A percentile compares a stretch with the other conserved stretches of the same genome.
Evolutionary conservation across 768 basidiomycete species (phyloP).

Genomic region (Leccinum olivaceopallidum): DNA sequence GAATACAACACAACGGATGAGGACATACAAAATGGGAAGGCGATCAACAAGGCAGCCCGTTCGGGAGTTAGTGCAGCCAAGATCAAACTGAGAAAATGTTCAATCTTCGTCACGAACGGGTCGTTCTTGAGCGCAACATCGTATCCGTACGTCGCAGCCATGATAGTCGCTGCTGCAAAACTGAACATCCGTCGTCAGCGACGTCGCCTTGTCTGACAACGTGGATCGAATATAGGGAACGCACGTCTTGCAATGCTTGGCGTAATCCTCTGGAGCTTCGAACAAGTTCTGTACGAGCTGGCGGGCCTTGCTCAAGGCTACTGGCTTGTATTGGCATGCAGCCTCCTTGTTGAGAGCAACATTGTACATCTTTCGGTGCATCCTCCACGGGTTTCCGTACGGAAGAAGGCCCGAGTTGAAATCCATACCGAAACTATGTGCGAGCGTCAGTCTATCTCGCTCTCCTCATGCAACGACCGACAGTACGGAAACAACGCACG

Average conservation of each 20-base stretch:
- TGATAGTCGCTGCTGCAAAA: conserved; percentile 23
- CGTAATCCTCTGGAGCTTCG: conserved; percentile 14
- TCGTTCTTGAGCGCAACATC: conserved; percentile 26
- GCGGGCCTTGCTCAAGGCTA: conserved; percentile 19
- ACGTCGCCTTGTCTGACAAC: not conserved
- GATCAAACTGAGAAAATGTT: conserved; percentile 15
- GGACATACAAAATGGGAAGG: conserved; percentile 30
- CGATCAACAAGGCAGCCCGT: conserved; percentile 19
- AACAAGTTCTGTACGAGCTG: conserved; percentile 28
- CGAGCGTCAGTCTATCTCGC: not conserved
- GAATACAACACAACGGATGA: not conserved
- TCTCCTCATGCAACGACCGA: not conserved
- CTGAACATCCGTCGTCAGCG: conserved; percentile 10
- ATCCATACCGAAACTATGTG: conserved; percentile 30
- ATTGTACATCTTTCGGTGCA: conserved; percentile 32
- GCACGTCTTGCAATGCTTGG: conserved; percentile 22
- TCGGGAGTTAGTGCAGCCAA: conserved; percentile 19
- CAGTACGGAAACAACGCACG: conserved; percentile 8
- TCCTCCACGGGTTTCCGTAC: conserved; percentile 32
- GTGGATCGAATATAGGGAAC: conserved; percentile 13
- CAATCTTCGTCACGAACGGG: conserved; percentile 26
- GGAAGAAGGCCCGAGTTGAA: conserved; percentile 31
- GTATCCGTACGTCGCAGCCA: conserved; percentile 29
- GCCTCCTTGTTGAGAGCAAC: conserved; percentile 19
- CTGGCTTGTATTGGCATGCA: conserved; percentile 11